These are phyloP conservation scores for Globisporangium canariense DNA, from an alignment of 352 stramenopile genomes.

Conservation along the genomic window DNA sequence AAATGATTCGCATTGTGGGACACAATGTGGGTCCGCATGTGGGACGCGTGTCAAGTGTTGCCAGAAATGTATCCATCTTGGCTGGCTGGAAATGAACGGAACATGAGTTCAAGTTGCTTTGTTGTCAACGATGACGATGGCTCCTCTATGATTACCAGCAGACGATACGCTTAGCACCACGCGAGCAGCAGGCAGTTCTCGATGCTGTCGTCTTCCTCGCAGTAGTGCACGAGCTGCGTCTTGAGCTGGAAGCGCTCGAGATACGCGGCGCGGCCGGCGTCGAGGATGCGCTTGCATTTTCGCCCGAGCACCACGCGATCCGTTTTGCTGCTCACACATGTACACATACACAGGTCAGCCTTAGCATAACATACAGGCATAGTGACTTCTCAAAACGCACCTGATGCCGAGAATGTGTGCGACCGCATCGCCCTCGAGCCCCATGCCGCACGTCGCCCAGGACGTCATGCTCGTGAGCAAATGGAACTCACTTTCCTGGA, in stretches of 20 bases:
- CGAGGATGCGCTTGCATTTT: conserved; percentile 77
- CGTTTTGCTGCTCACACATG: conserved; percentile 37
- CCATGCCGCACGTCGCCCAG: conserved; percentile 79
- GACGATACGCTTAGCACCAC: conserved; percentile 27
- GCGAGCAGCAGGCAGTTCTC: conserved; percentile 81
- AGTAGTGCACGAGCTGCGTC: conserved; percentile 79
- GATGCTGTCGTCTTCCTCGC: conserved; percentile 62
- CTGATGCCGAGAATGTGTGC: conserved; percentile 67
- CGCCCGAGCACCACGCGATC: conserved; percentile 59
- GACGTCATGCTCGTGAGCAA: conserved; percentile 69
- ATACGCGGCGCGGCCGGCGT: conserved; percentile 63
- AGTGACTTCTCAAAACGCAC: conserved; percentile 20
- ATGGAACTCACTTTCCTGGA: conserved; percentile 54
- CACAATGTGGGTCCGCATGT: not conserved
- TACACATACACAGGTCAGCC: not conserved
- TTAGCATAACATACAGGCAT: not conserved
- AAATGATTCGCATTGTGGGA: not conserved
- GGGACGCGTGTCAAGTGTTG: not conserved
- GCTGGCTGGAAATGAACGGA: not conserved
- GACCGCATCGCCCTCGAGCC: conserved; percentile 56
- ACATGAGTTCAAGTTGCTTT: not conserved
- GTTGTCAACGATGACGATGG: no score
- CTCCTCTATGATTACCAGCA: not conserved
- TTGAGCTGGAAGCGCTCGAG: conserved; percentile 45
- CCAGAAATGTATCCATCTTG: not conserved